A percentile compares a stretch with the other conserved stretches of the same genome.
phyloP scores from a whole-genome alignment of 202 grass and related monocot species.

The Digitaria exilis region DNA sequence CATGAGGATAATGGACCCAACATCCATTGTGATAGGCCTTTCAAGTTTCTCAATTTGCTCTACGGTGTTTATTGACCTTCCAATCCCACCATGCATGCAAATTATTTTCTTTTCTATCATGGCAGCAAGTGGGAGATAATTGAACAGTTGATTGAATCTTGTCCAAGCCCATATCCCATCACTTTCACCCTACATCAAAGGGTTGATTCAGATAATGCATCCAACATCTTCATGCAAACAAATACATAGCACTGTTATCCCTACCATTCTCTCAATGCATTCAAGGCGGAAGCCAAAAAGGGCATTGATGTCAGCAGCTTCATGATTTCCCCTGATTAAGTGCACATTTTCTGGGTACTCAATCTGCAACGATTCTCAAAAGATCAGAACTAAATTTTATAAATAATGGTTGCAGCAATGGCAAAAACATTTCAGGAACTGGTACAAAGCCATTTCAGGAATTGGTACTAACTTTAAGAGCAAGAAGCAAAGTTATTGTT shows the following conservation, averaged over 20 bases:
- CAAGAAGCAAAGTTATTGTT: constrained; percentile 95
- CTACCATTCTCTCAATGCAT: constrained; percentile 99
- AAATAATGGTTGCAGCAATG: constrained; percentile 12
- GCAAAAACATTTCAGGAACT: constrained; percentile 30
- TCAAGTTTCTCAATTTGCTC: constrained; percentile 99
- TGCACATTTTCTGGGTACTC: constrained; percentile 92
- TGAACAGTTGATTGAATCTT: constrained; percentile 97
- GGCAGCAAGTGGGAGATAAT: constrained; percentile 92
- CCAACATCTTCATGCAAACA: constrained; percentile 25
- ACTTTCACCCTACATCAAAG: constrained; percentile 86
- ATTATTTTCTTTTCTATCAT: constrained; percentile 99
- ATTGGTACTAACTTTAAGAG: constrained; percentile 94
- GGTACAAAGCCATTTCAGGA: no score
- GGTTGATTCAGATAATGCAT: constrained; percentile 15
- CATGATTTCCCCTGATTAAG: constrained; percentile 97
- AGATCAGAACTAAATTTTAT: constrained; percentile 33
- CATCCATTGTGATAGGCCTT: constrained; percentile 99
- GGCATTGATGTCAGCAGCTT: constrained; percentile 99
- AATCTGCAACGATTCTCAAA: constrained; percentile 71
- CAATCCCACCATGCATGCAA: constrained; percentile 99
- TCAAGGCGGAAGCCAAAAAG: constrained; percentile 97
- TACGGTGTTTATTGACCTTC: constrained; percentile 87
- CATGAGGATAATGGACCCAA: constrained; percentile 95
- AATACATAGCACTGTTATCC: background rate
- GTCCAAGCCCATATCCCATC: constrained; percentile 99